phyloP scores from a whole-genome alignment of 371 early-diverging fungal genomes.

The Lichtheimia ramosa region DNA sequence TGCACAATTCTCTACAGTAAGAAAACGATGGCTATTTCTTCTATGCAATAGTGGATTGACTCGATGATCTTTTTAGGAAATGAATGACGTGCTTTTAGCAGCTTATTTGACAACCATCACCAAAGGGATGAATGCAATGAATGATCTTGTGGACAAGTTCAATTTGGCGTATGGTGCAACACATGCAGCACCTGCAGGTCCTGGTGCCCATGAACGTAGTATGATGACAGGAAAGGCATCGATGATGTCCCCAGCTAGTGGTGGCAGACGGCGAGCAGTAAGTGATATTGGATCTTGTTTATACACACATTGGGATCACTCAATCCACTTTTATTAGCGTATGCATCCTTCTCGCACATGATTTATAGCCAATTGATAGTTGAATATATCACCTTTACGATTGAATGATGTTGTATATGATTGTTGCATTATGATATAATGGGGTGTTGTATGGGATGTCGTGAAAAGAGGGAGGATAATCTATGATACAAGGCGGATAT shows the following conservation, averaged over 20 bases:
- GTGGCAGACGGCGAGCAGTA: slow-evolving; percentile 9
- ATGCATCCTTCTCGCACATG: neutral
- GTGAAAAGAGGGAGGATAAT: neutral
- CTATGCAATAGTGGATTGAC: neutral
- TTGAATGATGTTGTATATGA: neutral
- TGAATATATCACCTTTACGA: neutral
- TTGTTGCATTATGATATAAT: neutral
- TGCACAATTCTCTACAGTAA: slow-evolving; percentile 71
- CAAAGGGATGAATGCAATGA: slow-evolving; percentile 71
- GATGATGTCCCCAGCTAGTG: slow-evolving; percentile 7
- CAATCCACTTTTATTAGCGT: neutral
- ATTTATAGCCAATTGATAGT: neutral
- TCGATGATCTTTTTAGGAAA: slow-evolving; percentile 53
- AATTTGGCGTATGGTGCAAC: slow-evolving; percentile 38
- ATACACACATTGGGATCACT: neutral
- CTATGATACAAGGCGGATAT: neutral
- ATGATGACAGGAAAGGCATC: slow-evolving; percentile 2
- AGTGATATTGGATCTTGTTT: neutral
- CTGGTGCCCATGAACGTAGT: neutral
- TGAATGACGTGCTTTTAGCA: slow-evolving; percentile 78
- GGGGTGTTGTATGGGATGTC: neutral
- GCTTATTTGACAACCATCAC: slow-evolving; percentile 79
- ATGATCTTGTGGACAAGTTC: slow-evolving; percentile 60
- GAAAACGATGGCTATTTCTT: slow-evolving; percentile 1
- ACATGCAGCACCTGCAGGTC: slow-evolving; percentile 6